Conservation (phyloP, 306 rosid genomes). For the Prunus armeniaca region DNA sequence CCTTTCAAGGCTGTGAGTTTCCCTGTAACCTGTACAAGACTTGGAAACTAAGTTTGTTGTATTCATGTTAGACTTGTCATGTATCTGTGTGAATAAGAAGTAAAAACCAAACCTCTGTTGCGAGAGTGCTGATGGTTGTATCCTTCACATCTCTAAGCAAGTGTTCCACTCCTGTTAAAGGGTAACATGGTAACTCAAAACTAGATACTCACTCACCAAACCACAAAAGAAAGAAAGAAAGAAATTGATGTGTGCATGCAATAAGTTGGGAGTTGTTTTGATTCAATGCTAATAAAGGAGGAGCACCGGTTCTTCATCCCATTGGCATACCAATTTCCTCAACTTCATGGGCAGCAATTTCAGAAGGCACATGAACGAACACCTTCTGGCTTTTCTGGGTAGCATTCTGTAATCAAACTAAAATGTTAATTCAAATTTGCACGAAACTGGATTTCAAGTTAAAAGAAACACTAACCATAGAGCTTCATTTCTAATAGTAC, state of each 20-base stretch:
- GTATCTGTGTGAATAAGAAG: neutral
- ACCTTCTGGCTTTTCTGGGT: slow-evolving; percentile 89
- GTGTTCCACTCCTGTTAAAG: slow-evolving; percentile 44
- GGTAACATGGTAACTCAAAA: neutral
- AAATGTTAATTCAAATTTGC: slow-evolving; percentile 8
- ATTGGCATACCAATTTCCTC: slow-evolving; percentile 68
- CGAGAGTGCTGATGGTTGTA: slow-evolving; percentile 79
- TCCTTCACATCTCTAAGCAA: slow-evolving; percentile 73
- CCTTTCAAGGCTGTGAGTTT: slow-evolving; percentile 83
- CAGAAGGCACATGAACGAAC: slow-evolving; percentile 76
- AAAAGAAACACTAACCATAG: neutral
- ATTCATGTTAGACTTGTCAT: no score
- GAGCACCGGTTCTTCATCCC: slow-evolving; percentile 1
- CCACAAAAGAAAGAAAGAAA: neutral
- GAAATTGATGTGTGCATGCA: neutral
- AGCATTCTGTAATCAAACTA: slow-evolving; percentile 53
- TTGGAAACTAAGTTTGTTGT: neutral
- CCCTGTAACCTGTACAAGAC: slow-evolving; percentile 48
- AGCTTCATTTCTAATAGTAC: no score
- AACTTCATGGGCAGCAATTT: slow-evolving; percentile 86
- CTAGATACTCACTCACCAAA: neutral
- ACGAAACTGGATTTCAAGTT: neutral
- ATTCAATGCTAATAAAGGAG: neutral
- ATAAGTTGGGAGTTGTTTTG: neutral
- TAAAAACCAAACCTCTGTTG: slow-evolving; percentile 52